phyloP scores from a whole-genome alignment of 371 early-diverging fungal genomes.

The Rhizopus delemar region DNA sequence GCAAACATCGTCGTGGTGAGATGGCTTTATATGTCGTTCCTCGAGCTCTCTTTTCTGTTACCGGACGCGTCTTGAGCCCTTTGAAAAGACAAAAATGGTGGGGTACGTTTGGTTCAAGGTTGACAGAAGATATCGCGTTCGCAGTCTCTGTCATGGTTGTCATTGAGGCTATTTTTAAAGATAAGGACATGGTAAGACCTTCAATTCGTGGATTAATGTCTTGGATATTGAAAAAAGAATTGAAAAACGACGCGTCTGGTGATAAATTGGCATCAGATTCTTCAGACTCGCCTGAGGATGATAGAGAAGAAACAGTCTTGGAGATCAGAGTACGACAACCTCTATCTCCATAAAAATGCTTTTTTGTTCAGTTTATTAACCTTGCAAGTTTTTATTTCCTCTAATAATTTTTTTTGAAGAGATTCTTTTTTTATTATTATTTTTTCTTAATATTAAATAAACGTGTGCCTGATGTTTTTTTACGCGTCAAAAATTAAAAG shows the following conservation, averaged over 20 bases:
- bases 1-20: constrained; percentile 61
- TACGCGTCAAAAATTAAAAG: too few species aligned
- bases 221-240: constrained; percentile 53
- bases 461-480: too few species aligned
- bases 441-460: too few species aligned
- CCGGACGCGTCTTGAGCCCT: constrained; percentile 51
- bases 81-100: constrained; percentile 41
- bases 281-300: too few species aligned
- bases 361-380: too few species aligned
- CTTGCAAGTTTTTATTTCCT: too few species aligned
- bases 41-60: constrained; percentile 56
- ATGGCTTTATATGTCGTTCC: constrained; percentile 67
- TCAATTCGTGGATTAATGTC: constrained; percentile 53
- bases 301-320: too few species aligned
- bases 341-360: too few species aligned
- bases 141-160: constrained; percentile 39
- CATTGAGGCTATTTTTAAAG: constrained; percentile 47
- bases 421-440: too few species aligned
- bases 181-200: constrained; percentile 49
- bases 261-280: too few species aligned
- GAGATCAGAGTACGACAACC: too few species aligned
- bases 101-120: constrained; percentile 32
- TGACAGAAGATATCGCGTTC: constrained; percentile 44
- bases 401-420: too few species aligned
- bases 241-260: background rate